Conservation (phyloP, 1,139 yeast genomes). For the Kodamaea sp. region DNA sequence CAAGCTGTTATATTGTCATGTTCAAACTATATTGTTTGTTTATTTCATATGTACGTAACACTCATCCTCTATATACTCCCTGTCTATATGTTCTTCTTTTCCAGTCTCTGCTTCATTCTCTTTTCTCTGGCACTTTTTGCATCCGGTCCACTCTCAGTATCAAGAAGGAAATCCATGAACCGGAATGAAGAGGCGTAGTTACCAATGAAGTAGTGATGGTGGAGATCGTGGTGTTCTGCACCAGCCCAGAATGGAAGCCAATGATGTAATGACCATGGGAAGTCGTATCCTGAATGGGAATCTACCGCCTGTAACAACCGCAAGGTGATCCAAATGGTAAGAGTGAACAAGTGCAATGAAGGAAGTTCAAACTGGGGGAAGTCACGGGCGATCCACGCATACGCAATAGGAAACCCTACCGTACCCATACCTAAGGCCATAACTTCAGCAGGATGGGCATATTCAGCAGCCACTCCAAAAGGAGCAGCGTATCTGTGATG, state of each 20-base stretch:
- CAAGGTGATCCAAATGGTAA: conserved; percentile 82
- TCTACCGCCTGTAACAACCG: conserved; percentile 94
- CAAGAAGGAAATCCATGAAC: conserved; percentile 85
- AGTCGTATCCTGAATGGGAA: conserved; percentile 95
- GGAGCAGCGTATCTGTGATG: conserved; percentile 98
- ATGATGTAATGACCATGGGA: conserved; percentile 93
- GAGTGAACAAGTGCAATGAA: conserved; percentile 79
- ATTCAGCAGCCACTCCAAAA: conserved; percentile 93
- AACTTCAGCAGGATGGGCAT: conserved; percentile 94
- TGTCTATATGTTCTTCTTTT: conserved; percentile 20
- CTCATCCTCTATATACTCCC: neutral
- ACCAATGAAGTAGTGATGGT: conserved; percentile 91
- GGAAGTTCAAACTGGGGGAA: conserved; percentile 51
- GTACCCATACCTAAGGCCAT: conserved; percentile 91
- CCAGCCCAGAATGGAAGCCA: conserved; percentile 97
- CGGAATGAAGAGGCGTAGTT: conserved; percentile 92
- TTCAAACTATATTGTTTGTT: neutral
- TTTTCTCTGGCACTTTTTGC: conserved; percentile 65
- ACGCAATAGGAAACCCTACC: conserved; percentile 84
- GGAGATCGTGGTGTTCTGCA: conserved; percentile 96
- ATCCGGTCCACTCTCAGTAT: conserved; percentile 79
- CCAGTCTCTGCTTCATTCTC: conserved; percentile 54
- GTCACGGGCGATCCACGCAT: conserved; percentile 37
- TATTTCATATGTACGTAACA: too few species aligned
- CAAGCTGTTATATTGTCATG: too few species aligned